Evolutionary conservation across 139 green algal genomes (phyloP).

Genomic region (Chlorella sp.): DNA sequence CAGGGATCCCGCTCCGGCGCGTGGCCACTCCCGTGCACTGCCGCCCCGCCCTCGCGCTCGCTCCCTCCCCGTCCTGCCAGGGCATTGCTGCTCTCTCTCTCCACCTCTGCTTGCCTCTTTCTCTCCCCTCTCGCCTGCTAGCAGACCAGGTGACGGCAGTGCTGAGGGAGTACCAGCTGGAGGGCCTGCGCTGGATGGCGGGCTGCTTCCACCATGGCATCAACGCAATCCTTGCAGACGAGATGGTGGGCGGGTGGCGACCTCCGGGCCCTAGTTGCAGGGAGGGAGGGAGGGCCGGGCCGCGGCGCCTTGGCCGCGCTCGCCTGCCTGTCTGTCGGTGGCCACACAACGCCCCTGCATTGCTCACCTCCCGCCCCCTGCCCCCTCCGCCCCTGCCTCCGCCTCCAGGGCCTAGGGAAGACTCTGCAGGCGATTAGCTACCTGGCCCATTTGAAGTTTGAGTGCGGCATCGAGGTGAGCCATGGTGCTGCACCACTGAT

Average conservation of each 20-base stretch:
- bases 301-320: too few species aligned
- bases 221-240: slow-evolving; percentile 69
- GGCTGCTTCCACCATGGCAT: slow-evolving; percentile 48
- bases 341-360: too few species aligned
- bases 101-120: background rate
- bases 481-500: too few species aligned
- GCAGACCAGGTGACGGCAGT: slow-evolving; percentile 33
- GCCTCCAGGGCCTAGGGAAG: slow-evolving; percentile 55
- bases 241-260: too few species aligned
- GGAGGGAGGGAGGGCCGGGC: too few species aligned
- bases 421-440: slow-evolving; percentile 65
- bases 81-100: background rate
- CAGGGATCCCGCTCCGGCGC: too few species aligned
- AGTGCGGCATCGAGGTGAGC: slow-evolving; percentile 16
- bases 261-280: too few species aligned
- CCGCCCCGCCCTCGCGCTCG: too few species aligned
- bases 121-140: background rate
- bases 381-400: background rate
- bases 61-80: too few species aligned
- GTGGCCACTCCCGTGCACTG: too few species aligned
- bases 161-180: slow-evolving; percentile 79
- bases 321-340: too few species aligned
- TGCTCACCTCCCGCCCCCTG: background rate
- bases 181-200: slow-evolving; percentile 60
- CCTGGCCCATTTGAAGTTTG: slow-evolving; percentile 41